Percentiles rank a stretch among this genome's conserved stretches.
phyloP scores from a whole-genome alignment of 129 eudicot genomes.

The Cynara cardunculus region DNA sequence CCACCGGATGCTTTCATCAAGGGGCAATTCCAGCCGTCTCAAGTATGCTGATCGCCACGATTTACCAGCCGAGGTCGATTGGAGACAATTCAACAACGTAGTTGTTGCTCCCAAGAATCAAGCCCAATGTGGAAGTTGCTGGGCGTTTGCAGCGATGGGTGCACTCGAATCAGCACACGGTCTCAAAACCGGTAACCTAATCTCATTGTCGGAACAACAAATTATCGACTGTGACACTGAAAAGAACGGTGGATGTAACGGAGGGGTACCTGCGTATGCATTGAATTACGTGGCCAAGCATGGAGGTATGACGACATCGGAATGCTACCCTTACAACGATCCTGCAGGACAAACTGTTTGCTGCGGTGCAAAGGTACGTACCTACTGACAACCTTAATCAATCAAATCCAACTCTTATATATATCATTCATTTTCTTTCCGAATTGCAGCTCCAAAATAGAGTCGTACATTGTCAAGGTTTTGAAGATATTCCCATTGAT shows the following conservation, averaged over 20 bases:
- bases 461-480: not conserved
- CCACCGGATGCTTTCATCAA: slow-evolving; percentile 42
- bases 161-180: not conserved
- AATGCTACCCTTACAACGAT: not conserved
- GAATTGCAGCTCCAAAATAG: not conserved
- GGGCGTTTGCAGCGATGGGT: not conserved
- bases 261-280: not conserved
- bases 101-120: not conserved
- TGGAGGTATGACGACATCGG: not conserved
- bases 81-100: not conserved
- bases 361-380: not conserved
- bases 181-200: not conserved
- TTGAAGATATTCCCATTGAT: not conserved
- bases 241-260: not conserved
- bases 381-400: not conserved
- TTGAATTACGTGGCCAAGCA: not conserved
- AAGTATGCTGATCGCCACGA: slow-evolving; percentile 43
- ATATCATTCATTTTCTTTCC: not conserved
- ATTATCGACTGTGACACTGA: not conserved
- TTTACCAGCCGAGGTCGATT: slow-evolving; percentile 10
- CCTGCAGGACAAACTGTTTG: not conserved
- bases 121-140: not conserved
- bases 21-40: slow-evolving; percentile 36
- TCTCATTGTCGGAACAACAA: not conserved
- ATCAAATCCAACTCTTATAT: too few relatives aligned